These are phyloP conservation scores for Dichomitus squalens DNA, from an alignment of 1,284 basidiomycete genomes.

Conservation along the genomic window DNA sequence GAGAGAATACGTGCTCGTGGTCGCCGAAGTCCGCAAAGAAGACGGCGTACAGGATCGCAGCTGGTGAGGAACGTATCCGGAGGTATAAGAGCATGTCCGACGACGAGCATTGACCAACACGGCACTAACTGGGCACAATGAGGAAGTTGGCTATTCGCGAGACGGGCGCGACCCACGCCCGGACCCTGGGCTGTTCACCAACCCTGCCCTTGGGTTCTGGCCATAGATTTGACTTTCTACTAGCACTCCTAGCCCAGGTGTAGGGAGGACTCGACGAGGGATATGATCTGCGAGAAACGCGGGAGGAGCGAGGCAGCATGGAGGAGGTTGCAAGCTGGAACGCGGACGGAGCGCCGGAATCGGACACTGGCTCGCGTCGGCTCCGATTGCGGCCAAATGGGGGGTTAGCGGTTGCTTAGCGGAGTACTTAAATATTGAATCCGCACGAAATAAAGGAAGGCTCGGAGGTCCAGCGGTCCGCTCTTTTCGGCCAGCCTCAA, in stretches of 20 bases:
- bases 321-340: slow-evolving; percentile 1
- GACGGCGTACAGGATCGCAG: slow-evolving; percentile 53
- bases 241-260: slow-evolving; percentile 9
- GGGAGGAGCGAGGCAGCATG: slow-evolving; percentile 11
- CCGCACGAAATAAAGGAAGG: slow-evolving; percentile 12
- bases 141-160: slow-evolving; percentile 31
- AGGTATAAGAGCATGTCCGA: slow-evolving; percentile 1
- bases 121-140: slow-evolving; percentile 29
- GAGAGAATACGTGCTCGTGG: slow-evolving; percentile 68
- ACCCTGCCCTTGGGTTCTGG: slow-evolving; percentile 16
- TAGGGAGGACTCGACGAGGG: background rate
- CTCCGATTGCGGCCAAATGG: slow-evolving; percentile 16
- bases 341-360: slow-evolving; percentile 4
- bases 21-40: slow-evolving; percentile 71
- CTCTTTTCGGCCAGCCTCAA: slow-evolving; percentile 25
- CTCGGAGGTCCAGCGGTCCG: slow-evolving; percentile 23
- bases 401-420: slow-evolving; percentile 15
- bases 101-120: background rate
- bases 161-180: slow-evolving; percentile 27
- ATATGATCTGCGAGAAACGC: background rate
- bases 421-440: slow-evolving; percentile 10
- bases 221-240: slow-evolving; percentile 24
- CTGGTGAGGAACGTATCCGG: slow-evolving; percentile 36
- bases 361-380: slow-evolving; percentile 13
- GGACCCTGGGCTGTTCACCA: slow-evolving; percentile 7